Percentiles rank a stretch among this genome's conserved stretches.
These are phyloP conservation scores for Candida frijolesensis DNA, from an alignment of 1,139 yeast species.

Conservation along the genomic window DNA sequence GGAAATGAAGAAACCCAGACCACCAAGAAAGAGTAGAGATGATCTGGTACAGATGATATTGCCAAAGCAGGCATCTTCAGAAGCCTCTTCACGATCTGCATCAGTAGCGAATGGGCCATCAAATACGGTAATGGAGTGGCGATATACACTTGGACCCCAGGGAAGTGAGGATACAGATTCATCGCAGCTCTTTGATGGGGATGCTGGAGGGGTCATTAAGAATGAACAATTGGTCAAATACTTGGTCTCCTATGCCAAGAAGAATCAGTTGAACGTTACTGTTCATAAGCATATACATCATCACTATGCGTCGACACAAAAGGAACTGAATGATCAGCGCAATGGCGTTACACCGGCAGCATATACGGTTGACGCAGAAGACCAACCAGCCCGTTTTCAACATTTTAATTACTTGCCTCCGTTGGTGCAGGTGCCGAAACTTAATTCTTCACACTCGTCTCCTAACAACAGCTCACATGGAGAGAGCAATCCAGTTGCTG, in stretches of 20 bases:
- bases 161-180: conserved; percentile 10
- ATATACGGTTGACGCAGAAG: conserved; percentile 50
- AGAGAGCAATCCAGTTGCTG: background rate
- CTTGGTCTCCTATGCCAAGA: conserved; percentile 63
- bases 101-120: conserved; percentile 15
- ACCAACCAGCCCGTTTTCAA: conserved; percentile 58
- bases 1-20: conserved; percentile 6
- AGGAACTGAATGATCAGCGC: conserved; percentile 5
- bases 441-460: conserved; percentile 57
- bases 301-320: conserved; percentile 44
- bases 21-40: conserved; percentile 1
- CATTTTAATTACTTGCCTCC: conserved; percentile 78
- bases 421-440: conserved; percentile 67
- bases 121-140: conserved; percentile 33
- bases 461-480: conserved; percentile 19
- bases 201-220: conserved; percentile 49
- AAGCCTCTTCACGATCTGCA: background rate
- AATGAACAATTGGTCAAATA: conserved; percentile 56
- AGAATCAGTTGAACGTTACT: conserved; percentile 60
- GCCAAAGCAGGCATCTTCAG: background rate
- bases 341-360: conserved; percentile 10
- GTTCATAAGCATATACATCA: conserved; percentile 87
- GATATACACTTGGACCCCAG: conserved; percentile 25
- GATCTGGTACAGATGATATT: background rate
- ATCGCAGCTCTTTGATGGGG: conserved; percentile 30